phyloP scores from a whole-genome alignment of 371 early-diverging fungal genomes.

The Funneliformis caledonium region DNA sequence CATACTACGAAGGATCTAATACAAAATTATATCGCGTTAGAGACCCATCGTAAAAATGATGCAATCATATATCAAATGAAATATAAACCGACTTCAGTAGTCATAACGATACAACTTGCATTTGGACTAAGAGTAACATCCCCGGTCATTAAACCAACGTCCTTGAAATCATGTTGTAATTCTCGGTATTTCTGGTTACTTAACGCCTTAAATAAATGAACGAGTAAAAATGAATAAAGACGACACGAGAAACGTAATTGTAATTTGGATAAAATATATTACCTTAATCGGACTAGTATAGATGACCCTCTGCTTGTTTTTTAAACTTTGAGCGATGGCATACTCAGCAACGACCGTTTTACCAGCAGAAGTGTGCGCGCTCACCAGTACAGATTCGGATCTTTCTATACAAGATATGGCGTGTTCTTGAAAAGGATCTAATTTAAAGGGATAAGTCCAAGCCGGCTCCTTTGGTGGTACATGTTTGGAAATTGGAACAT shows the following conservation, averaged over 20 bases:
- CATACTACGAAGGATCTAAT: conserved; percentile 96
- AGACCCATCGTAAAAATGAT: not conserved
- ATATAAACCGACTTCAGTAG: conserved; percentile 78
- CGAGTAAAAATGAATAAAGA: not conserved
- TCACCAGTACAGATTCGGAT: conserved; percentile 96
- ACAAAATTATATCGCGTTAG: not conserved
- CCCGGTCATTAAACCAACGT: conserved; percentile 99
- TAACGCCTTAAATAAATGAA: conserved; percentile 71
- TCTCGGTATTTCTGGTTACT: conserved; percentile 99
- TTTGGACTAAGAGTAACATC: conserved; percentile 99
- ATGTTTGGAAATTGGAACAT: conserved; percentile 87
- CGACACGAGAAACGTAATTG: not conserved
- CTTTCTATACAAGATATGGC: conserved; percentile 93
- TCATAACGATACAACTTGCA: conserved; percentile 99
- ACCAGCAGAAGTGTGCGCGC: conserved; percentile 99
- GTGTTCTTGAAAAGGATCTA: conserved; percentile 99
- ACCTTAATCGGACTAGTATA: conserved; percentile 99
- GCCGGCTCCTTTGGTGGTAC: conserved; percentile 84
- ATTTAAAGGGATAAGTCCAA: conserved; percentile 90
- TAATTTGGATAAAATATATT: conserved; percentile 5
- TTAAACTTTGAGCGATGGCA: conserved; percentile 96
- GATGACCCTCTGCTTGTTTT: conserved; percentile 97
- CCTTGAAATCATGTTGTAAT: conserved; percentile 97
- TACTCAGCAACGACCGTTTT: conserved; percentile 99
- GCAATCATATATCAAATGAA: not conserved